These are phyloP conservation scores for Russula lepida DNA, from an alignment of 768 basidiomycete species.

Conservation along the genomic window DNA sequence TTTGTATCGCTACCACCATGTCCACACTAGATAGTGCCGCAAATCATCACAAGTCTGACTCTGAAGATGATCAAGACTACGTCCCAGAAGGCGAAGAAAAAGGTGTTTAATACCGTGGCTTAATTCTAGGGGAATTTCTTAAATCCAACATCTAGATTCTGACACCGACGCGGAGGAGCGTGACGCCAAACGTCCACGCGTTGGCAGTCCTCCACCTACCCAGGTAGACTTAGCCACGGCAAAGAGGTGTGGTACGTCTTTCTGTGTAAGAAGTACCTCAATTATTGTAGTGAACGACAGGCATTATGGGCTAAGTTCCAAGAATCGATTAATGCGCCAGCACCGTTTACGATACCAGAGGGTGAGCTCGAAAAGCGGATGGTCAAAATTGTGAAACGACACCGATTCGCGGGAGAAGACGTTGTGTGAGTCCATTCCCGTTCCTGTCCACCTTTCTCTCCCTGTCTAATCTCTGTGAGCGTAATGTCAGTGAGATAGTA, in stretches of 20 bases:
- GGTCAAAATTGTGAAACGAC: constrained; percentile 62
- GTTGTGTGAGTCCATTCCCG: constrained; percentile 43
- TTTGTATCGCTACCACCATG: constrained; percentile 4
- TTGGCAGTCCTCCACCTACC: constrained; percentile 21
- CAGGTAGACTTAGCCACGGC: constrained; percentile 37
- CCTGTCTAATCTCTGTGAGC: constrained; percentile 10
- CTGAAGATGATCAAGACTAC: constrained; percentile 67
- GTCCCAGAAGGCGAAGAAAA: constrained; percentile 44
- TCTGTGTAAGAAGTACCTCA: constrained; percentile 3
- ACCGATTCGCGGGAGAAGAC: constrained; percentile 70
- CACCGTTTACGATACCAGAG: constrained; percentile 23
- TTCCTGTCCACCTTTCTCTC: not conserved
- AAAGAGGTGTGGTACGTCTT: constrained; percentile 26
- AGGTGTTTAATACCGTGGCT: not conserved
- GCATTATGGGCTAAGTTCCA: constrained; percentile 64
- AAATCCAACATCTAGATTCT: constrained; percentile 25
- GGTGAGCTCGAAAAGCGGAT: constrained; percentile 29
- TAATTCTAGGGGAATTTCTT: not conserved
- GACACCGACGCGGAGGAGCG: constrained; percentile 35
- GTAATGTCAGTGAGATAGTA: constrained; percentile 49
- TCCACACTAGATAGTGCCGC: not conserved
- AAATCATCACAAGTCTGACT: constrained; percentile 39
- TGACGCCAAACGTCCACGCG: constrained; percentile 30
- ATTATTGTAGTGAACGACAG: constrained; percentile 43
- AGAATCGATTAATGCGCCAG: constrained; percentile 41